Base-by-base conservation (phyloP, 2,329 filamentous ascomycete species). In the Aquanectria penicillioides region DNA sequence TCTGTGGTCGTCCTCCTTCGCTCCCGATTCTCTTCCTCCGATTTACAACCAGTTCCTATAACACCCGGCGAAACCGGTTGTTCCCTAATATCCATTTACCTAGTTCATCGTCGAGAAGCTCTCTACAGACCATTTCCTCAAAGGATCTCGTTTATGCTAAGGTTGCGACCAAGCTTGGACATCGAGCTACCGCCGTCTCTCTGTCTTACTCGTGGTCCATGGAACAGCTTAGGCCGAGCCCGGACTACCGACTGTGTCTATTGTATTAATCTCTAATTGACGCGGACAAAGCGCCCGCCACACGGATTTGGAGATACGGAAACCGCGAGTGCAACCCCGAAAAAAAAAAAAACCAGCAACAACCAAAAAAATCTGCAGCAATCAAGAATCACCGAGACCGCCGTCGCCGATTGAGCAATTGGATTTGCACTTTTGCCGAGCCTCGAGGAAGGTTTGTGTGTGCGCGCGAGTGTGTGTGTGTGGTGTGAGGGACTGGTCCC, bases 251-350 rank as follows among this genome's bases (percentile, higher is more conserved):
- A 43, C 28, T 13, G 20, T 29, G 17, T 36, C 48, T 31, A 33
- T 44, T 33, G 43, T 38, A 58, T 48, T 58, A 48, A 58, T 58
- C 22, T 52, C 41, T 58, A 52, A 58, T 52, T 47, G 15, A 37
- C 43, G 40, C 13, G 11, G 31, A 46, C n/a, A 15, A 46, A 51
- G 26, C 23, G 15, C n/a, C 28, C 22, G 20, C 41, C 41, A 26
- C 5, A n/a, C 31, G 25, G 25, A 28, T 23, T 38, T 33, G 15
- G 28, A 31, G 17, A 34, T 8, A 15, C 40, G 34, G 22, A 57
- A 47, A 23, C 47, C 15, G 17, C 38, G 31, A 46, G 10, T 13
- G 31, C 29, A 36, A 36, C 36, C n/a, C 37, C 20, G 22, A 31
- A 33, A 34, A 40, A 10, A 17, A 31, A 8, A 33, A 34, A 13